Percentiles rank a stretch among this genome's conserved stretches.
Conservation (phyloP, 2,329 filamentous ascomycete genomes). For the Phialophora macrospora region DNA sequence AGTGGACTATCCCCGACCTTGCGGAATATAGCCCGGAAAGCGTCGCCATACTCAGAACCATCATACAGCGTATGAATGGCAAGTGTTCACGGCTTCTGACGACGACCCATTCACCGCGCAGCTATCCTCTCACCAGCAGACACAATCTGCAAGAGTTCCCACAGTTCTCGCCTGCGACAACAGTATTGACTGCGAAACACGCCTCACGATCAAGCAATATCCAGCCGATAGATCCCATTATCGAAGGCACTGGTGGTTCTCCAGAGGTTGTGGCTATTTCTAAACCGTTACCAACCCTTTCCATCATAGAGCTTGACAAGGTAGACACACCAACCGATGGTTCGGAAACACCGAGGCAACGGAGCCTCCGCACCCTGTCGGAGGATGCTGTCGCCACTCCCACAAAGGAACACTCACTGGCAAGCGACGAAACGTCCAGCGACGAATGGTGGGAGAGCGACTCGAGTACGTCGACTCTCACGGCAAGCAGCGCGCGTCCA, state of each 20-base stretch:
- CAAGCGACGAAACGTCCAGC: not conserved
- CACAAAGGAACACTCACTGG: not conserved
- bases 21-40: constrained; percentile 21
- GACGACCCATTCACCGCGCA: not conserved
- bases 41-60: constrained; percentile 9
- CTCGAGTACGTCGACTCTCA: not conserved
- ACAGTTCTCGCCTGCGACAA: constrained; percentile 14
- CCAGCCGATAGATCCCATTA: not conserved
- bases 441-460: constrained; percentile 6
- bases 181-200: constrained; percentile 3
- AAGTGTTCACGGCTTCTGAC: constrained; percentile 3
- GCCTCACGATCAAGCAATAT: not conserved
- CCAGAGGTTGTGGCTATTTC: not conserved
- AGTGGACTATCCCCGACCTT: constrained; percentile 39
- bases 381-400: not conserved
- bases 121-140: constrained; percentile 18
- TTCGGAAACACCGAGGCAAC: not conserved
- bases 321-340: not conserved
- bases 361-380: not conserved
- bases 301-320: not conserved
- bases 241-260: not conserved
- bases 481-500: not conserved
- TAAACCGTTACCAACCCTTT: not conserved
- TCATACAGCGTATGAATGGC: constrained; percentile 19
- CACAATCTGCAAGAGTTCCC: constrained; percentile 19